These are phyloP conservation scores for Helenozyma rhizophorensis DNA, from an alignment of 805 yeast genomes.

Conservation along the genomic window DNA sequence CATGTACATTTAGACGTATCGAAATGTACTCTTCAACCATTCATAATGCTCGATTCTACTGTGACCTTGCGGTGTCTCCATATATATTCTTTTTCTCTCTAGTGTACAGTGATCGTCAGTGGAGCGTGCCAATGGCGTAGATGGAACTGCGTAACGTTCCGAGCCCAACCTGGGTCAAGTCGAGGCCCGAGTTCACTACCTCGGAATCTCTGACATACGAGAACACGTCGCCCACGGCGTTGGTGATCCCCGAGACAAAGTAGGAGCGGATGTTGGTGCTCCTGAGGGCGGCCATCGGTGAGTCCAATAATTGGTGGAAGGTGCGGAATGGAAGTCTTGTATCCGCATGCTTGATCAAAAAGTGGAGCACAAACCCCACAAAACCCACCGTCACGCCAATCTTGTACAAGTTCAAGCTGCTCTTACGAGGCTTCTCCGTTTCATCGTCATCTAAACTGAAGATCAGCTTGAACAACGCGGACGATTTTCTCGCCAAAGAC, in stretches of 20 bases:
- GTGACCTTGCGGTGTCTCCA: neutral
- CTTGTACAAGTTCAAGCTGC: constrained; percentile 21
- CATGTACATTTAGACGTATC: no score
- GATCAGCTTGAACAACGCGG: constrained; percentile 26
- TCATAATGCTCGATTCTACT: no score
- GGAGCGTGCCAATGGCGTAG: constrained; percentile 17
- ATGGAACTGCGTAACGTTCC: constrained; percentile 29
- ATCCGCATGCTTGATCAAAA: constrained; percentile 23
- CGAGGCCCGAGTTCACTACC: constrained; percentile 14
- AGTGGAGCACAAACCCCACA: constrained; percentile 35
- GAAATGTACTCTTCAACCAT: no score
- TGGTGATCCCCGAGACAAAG: constrained; percentile 1
- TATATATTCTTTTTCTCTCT: neutral
- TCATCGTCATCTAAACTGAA: constrained; percentile 16
- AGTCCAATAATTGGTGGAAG: no score
- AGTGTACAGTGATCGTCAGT: neutral
- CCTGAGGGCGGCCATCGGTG: no score
- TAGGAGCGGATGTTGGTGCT: neutral
- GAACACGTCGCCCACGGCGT: constrained; percentile 9
- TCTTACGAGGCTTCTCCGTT: neutral
- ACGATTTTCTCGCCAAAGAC: constrained; percentile 24
- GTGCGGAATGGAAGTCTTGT: neutral
- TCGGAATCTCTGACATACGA: constrained; percentile 16
- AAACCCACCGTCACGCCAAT: constrained; percentile 37
- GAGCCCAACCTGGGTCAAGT: constrained; percentile 29